Conservation (phyloP, 768 basidiomycete genomes). For the Gymnopilus dilepis region DNA sequence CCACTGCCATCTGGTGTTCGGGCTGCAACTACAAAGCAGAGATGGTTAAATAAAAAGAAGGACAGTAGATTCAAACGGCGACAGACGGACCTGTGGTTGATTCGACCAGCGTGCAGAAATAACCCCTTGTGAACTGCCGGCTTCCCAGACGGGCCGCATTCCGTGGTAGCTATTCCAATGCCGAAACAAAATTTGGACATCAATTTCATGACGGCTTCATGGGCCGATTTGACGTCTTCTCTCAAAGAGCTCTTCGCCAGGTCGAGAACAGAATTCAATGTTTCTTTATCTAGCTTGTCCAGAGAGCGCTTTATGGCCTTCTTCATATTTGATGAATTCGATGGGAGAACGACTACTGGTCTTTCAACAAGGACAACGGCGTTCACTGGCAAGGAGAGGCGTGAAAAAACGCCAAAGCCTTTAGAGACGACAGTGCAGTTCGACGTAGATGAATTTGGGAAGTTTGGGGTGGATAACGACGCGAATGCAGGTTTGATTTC, state of each 20-base stretch:
- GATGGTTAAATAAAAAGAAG: not conserved
- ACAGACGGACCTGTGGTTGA: constrained; percentile 46
- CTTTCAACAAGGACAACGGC: constrained; percentile 36
- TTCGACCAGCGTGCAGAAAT: constrained; percentile 41
- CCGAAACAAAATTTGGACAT: no score
- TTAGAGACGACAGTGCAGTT: constrained; percentile 1
- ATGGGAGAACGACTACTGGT: constrained; percentile 39
- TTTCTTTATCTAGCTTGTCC: constrained; percentile 27
- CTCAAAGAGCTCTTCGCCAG: not conserved
- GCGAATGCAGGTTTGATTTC: constrained; percentile 11
- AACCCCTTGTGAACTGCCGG: constrained; percentile 39
- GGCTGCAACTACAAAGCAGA: constrained; percentile 37
- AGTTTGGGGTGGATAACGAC: not conserved
- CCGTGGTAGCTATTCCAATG: no score
- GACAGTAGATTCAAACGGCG: not conserved
- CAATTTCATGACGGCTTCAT: constrained; percentile 36
- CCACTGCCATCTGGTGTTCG: constrained; percentile 46
- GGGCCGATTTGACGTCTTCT: constrained; percentile 14
- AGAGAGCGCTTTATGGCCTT: constrained; percentile 34
- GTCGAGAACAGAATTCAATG: constrained; percentile 25
- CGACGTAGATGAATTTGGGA: not conserved
- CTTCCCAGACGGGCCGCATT: constrained; percentile 20
- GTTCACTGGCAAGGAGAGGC: constrained; percentile 23
- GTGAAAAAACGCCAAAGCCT: constrained; percentile 36
- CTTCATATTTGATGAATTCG: constrained; percentile 22